These are phyloP conservation scores for Trifolium fragiferum DNA, from an alignment of 306 rosid species.

Conservation along the genomic window DNA sequence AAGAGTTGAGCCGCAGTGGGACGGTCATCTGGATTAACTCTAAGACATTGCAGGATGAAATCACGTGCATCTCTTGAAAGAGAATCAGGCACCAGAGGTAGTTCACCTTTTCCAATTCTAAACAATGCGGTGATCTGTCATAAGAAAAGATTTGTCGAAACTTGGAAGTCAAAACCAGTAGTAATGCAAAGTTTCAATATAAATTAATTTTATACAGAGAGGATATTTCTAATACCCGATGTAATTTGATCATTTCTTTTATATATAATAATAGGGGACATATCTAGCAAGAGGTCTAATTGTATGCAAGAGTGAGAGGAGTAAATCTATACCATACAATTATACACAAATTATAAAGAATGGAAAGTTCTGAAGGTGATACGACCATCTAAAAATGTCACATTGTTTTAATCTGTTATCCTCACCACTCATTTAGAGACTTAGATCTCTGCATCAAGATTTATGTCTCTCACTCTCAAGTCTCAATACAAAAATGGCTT, in stretches of 20 bases:
- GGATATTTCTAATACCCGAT: no score
- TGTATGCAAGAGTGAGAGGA: background rate
- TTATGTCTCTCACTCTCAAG: background rate
- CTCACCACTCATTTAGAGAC: background rate
- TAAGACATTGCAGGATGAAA: conserved; percentile 73
- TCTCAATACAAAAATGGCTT: background rate
- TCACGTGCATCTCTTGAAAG: conserved; percentile 76
- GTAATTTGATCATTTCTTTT: background rate
- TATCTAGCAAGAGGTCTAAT: background rate
- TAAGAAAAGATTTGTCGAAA: conserved; percentile 39
- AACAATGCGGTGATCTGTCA: conserved; percentile 78
- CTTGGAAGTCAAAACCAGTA: conserved; percentile 33
- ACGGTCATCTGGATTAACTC: conserved; percentile 69
- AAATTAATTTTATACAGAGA: background rate
- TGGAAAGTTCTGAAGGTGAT: conserved; percentile 1
- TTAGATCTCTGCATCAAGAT: background rate
- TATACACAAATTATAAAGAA: background rate
- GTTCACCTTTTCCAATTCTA: conserved; percentile 84
- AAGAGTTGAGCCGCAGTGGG: conserved; percentile 74
- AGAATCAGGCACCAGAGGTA: conserved; percentile 68
- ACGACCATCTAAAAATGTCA: background rate
- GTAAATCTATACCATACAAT: background rate
- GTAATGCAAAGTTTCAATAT: conserved; percentile 5
- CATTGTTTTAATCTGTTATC: background rate
- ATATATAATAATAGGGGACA: background rate